Conservation (phyloP, 805 yeast species). For the Cyberlindnera mycetangii region DNA sequence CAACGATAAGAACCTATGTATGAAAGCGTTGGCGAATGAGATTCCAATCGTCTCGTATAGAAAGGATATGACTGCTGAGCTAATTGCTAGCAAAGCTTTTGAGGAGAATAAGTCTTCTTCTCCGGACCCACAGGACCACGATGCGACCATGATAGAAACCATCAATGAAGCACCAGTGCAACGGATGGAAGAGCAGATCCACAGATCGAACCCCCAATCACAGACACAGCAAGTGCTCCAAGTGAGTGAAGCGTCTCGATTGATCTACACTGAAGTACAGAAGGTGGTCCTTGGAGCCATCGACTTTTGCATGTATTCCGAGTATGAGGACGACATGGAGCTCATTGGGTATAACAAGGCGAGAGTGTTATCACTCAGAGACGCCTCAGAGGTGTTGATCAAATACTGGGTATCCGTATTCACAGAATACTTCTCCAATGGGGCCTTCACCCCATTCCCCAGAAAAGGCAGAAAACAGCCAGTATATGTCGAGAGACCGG, state of each 20-base stretch:
- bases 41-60: slow-evolving; percentile 56
- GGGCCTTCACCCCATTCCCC: slow-evolving; percentile 21
- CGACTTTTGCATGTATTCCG: slow-evolving; percentile 47
- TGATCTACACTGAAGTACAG: slow-evolving; percentile 41
- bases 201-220: neutral
- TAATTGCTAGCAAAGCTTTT: slow-evolving; percentile 41
- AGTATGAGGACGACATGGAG: slow-evolving; percentile 54
- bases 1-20: slow-evolving; percentile 80
- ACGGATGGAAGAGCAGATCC: neutral
- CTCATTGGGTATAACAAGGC: slow-evolving; percentile 46
- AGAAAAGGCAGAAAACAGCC: slow-evolving; percentile 30
- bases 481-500: slow-evolving; percentile 29
- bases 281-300: slow-evolving; percentile 43
- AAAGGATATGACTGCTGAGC: slow-evolving; percentile 43
- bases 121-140: neutral
- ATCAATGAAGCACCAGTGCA: neutral
- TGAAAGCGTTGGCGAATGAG: slow-evolving; percentile 68
- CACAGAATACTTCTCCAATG: slow-evolving; percentile 39
- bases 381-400: slow-evolving; percentile 40
- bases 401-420: slow-evolving; percentile 59
- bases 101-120: slow-evolving; percentile 31
- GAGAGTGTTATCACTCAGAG: slow-evolving; percentile 35
- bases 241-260: slow-evolving; percentile 16
- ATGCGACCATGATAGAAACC: too few species aligned
- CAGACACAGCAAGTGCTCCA: neutral